Base-by-base conservation (phyloP, 2,329 filamentous ascomycete species). In the Neocucurbitaria cava region DNA sequence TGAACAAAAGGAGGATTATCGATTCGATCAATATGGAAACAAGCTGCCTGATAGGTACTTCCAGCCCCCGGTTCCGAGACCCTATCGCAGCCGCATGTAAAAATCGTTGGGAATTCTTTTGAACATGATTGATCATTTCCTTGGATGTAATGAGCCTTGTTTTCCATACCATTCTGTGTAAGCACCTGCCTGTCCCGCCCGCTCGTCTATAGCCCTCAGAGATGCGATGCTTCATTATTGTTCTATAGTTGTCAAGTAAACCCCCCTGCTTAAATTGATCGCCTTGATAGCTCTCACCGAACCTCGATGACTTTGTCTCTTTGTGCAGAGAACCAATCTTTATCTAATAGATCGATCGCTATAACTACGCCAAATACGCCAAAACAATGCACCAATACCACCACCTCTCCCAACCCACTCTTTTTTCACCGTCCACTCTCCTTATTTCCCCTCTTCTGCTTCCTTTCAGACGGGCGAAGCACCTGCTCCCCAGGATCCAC, bases 1-100 rank as follows among this genome's bases (percentile, higher is more conserved):
- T 49, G 72, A 75, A 55, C 60, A 75, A 57, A 72, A 71, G 65
- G 66, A 74, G 53, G 71, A 75, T 52, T 73, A 67, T 44, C 59
- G 70, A 21, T 69, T 65, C 50, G 72, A 75, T 49, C 54, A 74
- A 61, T 75, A 75, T 49, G 72, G 72, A 20, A 75, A 75, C 42
- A 61, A 62, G 44, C 56, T 75, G 50, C 72, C 72, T 17, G 71
- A 74, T 23, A 57, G 63, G 24, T 62, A 61, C 46, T 66, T 72
- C 45, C 61, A 64, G 53, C 51, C 56, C n/a, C 49, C 62, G 36
- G 57, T 68, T 30, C 65, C 65, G 10, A 40, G 64, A 46, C 66
- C 67, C 38, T 62, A 65, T 39, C 59, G 65, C 49, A 70, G 64
- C 58, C 64, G 68, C 41, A 55, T 73, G 61, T 73, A 67, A 60